Evolutionary conservation across 176 grass and related monocot species (phyloP).

Genomic region (Oryza australiensis): DNA sequence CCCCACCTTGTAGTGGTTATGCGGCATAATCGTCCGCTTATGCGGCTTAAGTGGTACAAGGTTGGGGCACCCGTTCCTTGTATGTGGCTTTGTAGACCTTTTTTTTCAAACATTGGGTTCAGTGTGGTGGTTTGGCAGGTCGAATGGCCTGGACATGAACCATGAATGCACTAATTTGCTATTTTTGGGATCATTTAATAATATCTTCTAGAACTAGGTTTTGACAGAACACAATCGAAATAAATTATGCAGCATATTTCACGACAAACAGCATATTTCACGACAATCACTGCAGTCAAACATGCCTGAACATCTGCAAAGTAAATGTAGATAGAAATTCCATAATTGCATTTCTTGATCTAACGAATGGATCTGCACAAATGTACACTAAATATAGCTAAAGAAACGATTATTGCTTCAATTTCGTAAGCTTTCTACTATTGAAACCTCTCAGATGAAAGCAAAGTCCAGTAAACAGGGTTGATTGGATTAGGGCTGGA

Average conservation of each 20-base stretch:
- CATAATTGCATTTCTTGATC: not conserved
- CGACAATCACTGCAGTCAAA: not conserved
- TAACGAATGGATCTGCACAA: constrained; percentile 11
- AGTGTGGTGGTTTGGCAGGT: not conserved
- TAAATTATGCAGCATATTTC: not conserved
- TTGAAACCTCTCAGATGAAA: not conserved
- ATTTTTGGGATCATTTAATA: not conserved
- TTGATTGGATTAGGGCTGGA: too few species aligned
- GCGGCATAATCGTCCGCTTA: too few species aligned
- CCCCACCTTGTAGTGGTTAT: too few species aligned
- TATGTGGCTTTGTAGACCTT: too few species aligned
- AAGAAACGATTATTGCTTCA: not conserved
- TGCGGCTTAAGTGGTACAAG: too few species aligned
- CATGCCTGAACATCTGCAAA: not conserved
- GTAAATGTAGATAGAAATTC: constrained; percentile 9
- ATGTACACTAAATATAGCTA: constrained; percentile 17
- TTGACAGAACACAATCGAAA: not conserved
- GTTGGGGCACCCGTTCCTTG: too few species aligned
- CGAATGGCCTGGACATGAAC: not conserved
- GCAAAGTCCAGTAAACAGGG: not conserved
- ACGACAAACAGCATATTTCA: not conserved
- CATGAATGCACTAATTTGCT: not conserved
- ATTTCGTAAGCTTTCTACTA: not conserved
- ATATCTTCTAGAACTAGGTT: not conserved
- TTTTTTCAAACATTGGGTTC: too few species aligned